Percentiles rank a stretch among this genome's conserved stretches.
phyloP scores from a whole-genome alignment of 2,329 filamentous ascomycete species.

The Furcasterigmium furcatum region DNA sequence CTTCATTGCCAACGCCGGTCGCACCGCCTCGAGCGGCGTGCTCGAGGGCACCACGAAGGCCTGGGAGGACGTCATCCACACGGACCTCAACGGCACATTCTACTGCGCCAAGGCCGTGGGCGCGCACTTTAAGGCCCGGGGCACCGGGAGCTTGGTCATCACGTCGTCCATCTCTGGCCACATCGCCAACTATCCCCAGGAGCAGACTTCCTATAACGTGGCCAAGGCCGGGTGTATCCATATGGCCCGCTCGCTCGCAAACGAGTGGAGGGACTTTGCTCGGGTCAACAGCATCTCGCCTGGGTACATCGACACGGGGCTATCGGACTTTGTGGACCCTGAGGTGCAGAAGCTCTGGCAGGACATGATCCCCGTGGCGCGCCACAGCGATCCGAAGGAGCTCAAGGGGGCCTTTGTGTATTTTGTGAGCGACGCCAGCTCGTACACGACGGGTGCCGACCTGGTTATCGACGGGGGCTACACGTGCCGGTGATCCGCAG shows the following conservation, averaged over 20 bases:
- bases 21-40: slow-evolving; percentile 25
- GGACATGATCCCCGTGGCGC: slow-evolving; percentile 22
- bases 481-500: slow-evolving; percentile 8
- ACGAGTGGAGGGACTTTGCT: slow-evolving; percentile 23
- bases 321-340: slow-evolving; percentile 25
- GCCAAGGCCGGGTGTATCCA: slow-evolving; percentile 64
- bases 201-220: slow-evolving; percentile 79
- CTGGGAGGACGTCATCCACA: slow-evolving; percentile 22
- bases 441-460: slow-evolving; percentile 26
- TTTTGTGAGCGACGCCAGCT: slow-evolving; percentile 26
- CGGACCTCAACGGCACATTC: slow-evolving; percentile 28
- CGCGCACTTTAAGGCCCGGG: slow-evolving; percentile 26
- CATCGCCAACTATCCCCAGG: slow-evolving; percentile 49
- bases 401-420: slow-evolving; percentile 26
- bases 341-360: slow-evolving; percentile 30
- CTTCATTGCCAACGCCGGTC: slow-evolving; percentile 63
- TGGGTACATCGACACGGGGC: slow-evolving; percentile 33
- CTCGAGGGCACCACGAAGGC: slow-evolving; percentile 24
- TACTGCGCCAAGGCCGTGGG: slow-evolving; percentile 28
- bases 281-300: slow-evolving; percentile 26
- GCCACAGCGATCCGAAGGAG: slow-evolving; percentile 24
- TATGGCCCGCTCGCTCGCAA: slow-evolving; percentile 24
- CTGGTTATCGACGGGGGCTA: slow-evolving; percentile 26
- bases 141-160: slow-evolving; percentile 28
- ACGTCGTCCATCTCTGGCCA: slow-evolving; percentile 30